These are phyloP conservation scores for Candida verbasci DNA, from an alignment of 805 yeast genomes.

Conservation along the genomic window DNA sequence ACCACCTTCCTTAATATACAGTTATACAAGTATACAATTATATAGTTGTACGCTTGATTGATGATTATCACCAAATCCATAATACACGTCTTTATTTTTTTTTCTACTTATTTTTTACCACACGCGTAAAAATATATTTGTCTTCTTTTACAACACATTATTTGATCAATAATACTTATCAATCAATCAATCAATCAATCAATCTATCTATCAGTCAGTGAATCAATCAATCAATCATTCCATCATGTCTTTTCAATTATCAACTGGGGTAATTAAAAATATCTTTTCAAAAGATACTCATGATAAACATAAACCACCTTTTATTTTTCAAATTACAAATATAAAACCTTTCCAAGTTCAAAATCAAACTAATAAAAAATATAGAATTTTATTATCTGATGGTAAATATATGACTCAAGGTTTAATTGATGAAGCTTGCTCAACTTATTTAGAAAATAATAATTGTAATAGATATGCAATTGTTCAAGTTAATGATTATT, in stretches of 20 bases:
- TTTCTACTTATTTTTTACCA: background rate
- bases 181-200: too few relatives aligned
- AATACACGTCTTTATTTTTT: background rate
- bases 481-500: slow-evolving; percentile 37
- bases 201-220: background rate
- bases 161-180: too few relatives aligned
- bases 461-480: slow-evolving; percentile 45
- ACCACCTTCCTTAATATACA: too few relatives aligned
- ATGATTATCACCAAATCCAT: background rate
- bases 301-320: slow-evolving; percentile 16
- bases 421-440: slow-evolving; percentile 37
- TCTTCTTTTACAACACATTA: background rate
- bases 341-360: slow-evolving; percentile 22
- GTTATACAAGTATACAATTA: too few relatives aligned
- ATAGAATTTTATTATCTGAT: slow-evolving; percentile 35
- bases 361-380: slow-evolving; percentile 20
- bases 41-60: too few relatives aligned
- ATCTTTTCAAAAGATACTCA: slow-evolving; percentile 17
- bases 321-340: slow-evolving; percentile 31
- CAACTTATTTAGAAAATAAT: slow-evolving; percentile 34
- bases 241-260: slow-evolving; percentile 14
- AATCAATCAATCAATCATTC: too few relatives aligned
- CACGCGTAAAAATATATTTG: slow-evolving; percentile 4
- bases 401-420: slow-evolving; percentile 36
- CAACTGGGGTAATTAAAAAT: slow-evolving; percentile 22